Percentiles rank a stretch among this genome's conserved stretches.
These are phyloP conservation scores for Heliamphora pulchella DNA, from an alignment of 179 eudicot species.

Conservation along the genomic window DNA sequence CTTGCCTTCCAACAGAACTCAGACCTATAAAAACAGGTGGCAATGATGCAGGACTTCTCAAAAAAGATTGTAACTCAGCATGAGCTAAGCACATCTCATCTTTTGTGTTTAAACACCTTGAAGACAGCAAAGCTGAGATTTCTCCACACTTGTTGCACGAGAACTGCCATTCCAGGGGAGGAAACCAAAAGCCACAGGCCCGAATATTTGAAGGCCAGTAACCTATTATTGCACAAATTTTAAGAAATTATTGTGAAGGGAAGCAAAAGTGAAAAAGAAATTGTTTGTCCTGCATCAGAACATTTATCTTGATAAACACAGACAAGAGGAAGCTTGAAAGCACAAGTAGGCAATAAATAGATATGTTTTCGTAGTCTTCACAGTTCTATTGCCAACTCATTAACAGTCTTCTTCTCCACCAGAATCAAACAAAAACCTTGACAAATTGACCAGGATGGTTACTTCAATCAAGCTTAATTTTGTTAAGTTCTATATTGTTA, in stretches of 20 bases:
- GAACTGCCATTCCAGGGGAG: constrained; percentile 77
- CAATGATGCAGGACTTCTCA: constrained; percentile 31
- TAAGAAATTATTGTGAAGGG: not conserved
- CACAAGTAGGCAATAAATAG: not conserved
- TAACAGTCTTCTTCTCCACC: not conserved
- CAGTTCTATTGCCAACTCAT: not conserved
- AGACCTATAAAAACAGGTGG: constrained; percentile 69
- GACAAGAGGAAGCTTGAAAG: constrained; percentile 2
- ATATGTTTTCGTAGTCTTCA: not conserved
- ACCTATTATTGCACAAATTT: constrained; percentile 26
- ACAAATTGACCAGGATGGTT: not conserved
- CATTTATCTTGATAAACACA: not conserved
- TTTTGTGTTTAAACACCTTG: constrained; percentile 20
- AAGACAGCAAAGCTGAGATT: constrained; percentile 30
- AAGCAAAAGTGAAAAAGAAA: not conserved
- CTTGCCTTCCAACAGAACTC: constrained; percentile 76
- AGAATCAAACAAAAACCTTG: not conserved
- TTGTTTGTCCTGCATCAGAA: not conserved
- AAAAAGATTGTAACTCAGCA: constrained; percentile 40
- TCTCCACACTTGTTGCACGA: constrained; percentile 63
- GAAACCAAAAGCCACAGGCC: constrained; percentile 90
- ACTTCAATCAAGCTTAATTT: not conserved
- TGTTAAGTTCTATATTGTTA: not conserved
- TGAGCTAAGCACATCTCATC: constrained; percentile 49
- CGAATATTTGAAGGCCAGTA: constrained; percentile 80